Percentiles rank a stretch among this genome's conserved stretches.
These are phyloP conservation scores for Neoconidiobolus thromboides DNA, from an alignment of 371 early-diverging fungal genomes.

Conservation along the genomic window DNA sequence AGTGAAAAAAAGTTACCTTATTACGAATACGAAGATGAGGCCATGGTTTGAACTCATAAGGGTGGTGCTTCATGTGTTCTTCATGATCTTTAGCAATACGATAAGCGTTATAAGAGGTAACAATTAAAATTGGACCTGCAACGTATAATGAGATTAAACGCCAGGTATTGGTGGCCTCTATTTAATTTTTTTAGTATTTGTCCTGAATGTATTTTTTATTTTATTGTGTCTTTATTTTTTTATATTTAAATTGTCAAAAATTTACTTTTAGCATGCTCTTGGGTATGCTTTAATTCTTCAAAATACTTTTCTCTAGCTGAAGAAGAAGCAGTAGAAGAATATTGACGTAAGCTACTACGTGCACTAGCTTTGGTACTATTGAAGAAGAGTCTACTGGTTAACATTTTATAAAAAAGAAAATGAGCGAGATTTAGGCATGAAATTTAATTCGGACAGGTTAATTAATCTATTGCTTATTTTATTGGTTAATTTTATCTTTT, in stretches of 20 bases:
- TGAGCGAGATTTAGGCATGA: too few relatives aligned
- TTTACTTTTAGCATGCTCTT: constrained; percentile 3
- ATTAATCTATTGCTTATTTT: too few relatives aligned
- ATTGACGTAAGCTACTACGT: too few relatives aligned
- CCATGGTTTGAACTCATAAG: constrained; percentile 15
- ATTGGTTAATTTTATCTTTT: too few relatives aligned
- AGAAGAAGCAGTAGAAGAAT: too few relatives aligned
- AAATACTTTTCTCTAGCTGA: background rate
- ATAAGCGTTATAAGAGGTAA: constrained; percentile 19
- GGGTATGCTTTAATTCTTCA: background rate
- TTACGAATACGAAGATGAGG: constrained; percentile 16
- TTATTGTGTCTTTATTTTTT: background rate
- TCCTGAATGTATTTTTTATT: too few relatives aligned
- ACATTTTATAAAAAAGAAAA: too few relatives aligned
- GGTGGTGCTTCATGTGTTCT: constrained; percentile 19
- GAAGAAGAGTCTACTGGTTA: too few relatives aligned
- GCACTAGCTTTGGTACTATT: too few relatives aligned
- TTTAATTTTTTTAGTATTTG: background rate
- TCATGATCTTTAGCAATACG: constrained; percentile 16
- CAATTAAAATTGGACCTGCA: constrained; percentile 13
- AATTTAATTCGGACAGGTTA: too few relatives aligned
- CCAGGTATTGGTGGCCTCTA: constrained; percentile 19
- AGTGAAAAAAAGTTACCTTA: background rate
- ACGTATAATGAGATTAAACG: constrained; percentile 19
- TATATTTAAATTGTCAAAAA: background rate